Evolutionary conservation across 140 eudicot genomes (phyloP).

Genomic region (Stevia rebaudiana): DNA sequence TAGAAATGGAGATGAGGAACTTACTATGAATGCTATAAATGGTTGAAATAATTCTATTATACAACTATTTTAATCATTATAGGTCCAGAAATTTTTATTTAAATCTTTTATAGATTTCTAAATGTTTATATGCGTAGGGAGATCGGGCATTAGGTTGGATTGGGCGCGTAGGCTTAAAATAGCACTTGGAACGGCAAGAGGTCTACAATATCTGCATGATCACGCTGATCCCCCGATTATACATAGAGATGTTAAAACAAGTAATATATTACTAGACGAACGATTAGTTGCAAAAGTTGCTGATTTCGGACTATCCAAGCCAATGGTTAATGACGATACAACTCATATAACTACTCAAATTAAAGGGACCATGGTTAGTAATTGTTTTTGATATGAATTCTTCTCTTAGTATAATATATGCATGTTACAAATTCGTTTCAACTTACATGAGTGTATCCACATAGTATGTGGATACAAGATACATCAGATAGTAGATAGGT

Average conservation of each 20-base stretch:
- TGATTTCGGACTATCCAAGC: slow-evolving; percentile 69
- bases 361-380: slow-evolving; percentile 82
- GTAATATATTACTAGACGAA: slow-evolving; percentile 59
- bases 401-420: not conserved
- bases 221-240: slow-evolving; percentile 77
- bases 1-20: too few relatives aligned
- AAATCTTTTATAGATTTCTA: not conserved
- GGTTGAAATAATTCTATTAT: not conserved
- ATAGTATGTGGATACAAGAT: not conserved
- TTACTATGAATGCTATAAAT: too few relatives aligned
- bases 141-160: slow-evolving; percentile 61
- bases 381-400: not conserved
- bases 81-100: not conserved
- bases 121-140: slow-evolving; percentile 37
- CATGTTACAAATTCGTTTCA: not conserved
- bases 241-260: slow-evolving; percentile 71
- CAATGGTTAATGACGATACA: slow-evolving; percentile 30
- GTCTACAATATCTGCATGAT: slow-evolving; percentile 67
- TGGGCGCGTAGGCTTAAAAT: slow-evolving; percentile 64
- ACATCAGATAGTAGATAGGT: too few relatives aligned
- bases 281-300: slow-evolving; percentile 74
- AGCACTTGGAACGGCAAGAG: slow-evolving; percentile 67
- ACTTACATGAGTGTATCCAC: not conserved
- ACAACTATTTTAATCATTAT: not conserved
- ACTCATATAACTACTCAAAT: slow-evolving; percentile 72